Evolutionary conservation across 495 filamentous ascomycete genomes (phyloP).

Genomic region (Talaromyces wortmannii): DNA sequence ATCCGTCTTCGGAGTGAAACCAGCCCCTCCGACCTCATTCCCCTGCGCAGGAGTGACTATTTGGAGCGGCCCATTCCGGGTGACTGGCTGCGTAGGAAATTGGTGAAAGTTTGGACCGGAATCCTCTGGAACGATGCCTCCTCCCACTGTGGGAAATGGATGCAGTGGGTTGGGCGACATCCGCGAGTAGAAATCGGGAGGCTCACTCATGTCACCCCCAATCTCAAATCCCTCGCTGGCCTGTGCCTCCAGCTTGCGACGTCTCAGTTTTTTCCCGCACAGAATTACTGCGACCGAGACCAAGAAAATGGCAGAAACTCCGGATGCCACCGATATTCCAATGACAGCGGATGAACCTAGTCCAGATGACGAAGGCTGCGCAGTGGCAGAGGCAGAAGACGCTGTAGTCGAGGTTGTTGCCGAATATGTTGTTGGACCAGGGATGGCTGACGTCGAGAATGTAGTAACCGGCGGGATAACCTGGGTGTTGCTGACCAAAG

Average conservation of each 20-base stretch:
- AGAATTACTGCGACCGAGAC: constrained; percentile 29
- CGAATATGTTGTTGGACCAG: background rate
- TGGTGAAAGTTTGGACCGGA: constrained; percentile 5
- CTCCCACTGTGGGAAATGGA: constrained; percentile 3
- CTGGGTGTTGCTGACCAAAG: background rate
- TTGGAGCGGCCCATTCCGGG: background rate
- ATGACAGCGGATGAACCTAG: constrained; percentile 30
- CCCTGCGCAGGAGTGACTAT: background rate
- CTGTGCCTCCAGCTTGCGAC: constrained; percentile 12
- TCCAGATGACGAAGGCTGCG: constrained; percentile 8
- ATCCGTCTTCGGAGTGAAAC: constrained; percentile 24
- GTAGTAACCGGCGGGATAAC: background rate
- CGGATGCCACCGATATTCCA: constrained; percentile 35
- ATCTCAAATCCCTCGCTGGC: constrained; percentile 30
- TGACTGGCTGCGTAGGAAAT: constrained; percentile 9
- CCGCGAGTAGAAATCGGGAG: constrained; percentile 22
- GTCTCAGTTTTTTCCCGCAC: constrained; percentile 24
- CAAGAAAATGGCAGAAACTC: constrained; percentile 30
- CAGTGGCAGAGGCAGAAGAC: constrained; percentile 6
- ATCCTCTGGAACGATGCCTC: background rate
- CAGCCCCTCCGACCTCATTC: constrained; percentile 15
- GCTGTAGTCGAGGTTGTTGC: background rate
- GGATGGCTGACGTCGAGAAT: background rate
- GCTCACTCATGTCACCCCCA: constrained; percentile 35
- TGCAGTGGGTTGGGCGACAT: constrained; percentile 12